Percentiles rank a stretch among this genome's conserved stretches.
These are phyloP conservation scores for Glycine tomentella DNA, from an alignment of 306 rosid genomes.

Conservation along the genomic window DNA sequence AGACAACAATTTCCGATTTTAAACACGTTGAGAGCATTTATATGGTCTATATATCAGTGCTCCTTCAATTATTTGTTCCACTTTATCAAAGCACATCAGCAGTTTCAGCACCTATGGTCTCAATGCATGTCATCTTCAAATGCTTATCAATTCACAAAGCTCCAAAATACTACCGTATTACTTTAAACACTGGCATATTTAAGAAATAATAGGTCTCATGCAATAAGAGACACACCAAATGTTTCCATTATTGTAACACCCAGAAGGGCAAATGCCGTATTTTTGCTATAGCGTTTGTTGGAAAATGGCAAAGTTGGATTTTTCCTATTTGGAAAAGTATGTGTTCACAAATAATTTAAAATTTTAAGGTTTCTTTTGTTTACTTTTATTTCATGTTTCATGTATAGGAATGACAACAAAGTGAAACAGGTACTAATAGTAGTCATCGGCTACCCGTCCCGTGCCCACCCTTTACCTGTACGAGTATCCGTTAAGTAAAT, in stretches of 20 bases:
- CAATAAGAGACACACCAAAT: conserved; percentile 12
- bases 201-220: background rate
- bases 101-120: background rate
- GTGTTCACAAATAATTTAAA: no score
- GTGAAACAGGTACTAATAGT: no score
- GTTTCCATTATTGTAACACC: conserved; percentile 35
- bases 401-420: background rate
- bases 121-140: background rate
- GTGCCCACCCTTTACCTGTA: no score
- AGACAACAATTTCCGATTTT: background rate
- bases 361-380: background rate
- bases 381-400: background rate
- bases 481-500: no score
- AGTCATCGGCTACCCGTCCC: no score
- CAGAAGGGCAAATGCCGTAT: conserved; percentile 15
- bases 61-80: conserved; percentile 13
- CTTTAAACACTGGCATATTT: background rate
- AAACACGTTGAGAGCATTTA: background rate
- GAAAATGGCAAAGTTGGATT: background rate
- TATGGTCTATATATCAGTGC: background rate
- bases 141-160: background rate
- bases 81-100: background rate
- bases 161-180: conserved; percentile 16
- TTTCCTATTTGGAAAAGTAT: no score
- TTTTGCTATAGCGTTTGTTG: conserved; percentile 2